These are phyloP conservation scores for Cantharellus cinnabarinus DNA, from an alignment of 768 basidiomycete species.

Conservation along the genomic window DNA sequence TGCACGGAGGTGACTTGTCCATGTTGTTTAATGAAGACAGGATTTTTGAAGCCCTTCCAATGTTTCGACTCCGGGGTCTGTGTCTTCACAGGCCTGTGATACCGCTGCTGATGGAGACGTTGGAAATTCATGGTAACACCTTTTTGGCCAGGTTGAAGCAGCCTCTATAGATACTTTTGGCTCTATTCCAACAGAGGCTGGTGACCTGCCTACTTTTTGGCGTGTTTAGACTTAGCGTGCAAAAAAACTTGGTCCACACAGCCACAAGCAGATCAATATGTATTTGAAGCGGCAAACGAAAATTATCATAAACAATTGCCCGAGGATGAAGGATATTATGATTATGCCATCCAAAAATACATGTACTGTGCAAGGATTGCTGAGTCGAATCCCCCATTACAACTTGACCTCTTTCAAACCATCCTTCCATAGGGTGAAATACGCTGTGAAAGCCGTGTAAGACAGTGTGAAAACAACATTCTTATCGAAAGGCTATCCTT, in stretches of 20 bases:
- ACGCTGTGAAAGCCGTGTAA: constrained; percentile 28
- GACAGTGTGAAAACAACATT: constrained; percentile 4
- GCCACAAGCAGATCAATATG: no score
- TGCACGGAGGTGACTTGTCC: constrained; percentile 89
- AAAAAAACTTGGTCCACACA: no score
- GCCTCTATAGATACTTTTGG: no score
- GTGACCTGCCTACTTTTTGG: no score
- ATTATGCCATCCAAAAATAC: no score
- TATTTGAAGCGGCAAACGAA: no score
- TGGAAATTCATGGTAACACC: constrained; percentile 49
- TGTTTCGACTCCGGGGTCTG: constrained; percentile 58
- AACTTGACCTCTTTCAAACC: constrained; percentile 69
- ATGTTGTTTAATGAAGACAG: constrained; percentile 93
- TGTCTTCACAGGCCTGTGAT: constrained; percentile 37
- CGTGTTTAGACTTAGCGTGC: no score
- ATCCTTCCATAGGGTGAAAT: constrained; percentile 92
- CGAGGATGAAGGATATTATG: no score
- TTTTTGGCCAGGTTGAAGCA: no score
- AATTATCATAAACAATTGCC: no score
- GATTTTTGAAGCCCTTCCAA: constrained; percentile 75
- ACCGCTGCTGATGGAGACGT: constrained; percentile 41
- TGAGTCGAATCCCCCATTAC: constrained; percentile 13
- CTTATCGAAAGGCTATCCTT: constrained; percentile 15
- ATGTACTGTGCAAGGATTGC: no score
- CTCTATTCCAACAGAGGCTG: no score